Evolutionary conservation across 495 filamentous ascomycete species (phyloP).

Genomic region (Talaromyces liani): DNA sequence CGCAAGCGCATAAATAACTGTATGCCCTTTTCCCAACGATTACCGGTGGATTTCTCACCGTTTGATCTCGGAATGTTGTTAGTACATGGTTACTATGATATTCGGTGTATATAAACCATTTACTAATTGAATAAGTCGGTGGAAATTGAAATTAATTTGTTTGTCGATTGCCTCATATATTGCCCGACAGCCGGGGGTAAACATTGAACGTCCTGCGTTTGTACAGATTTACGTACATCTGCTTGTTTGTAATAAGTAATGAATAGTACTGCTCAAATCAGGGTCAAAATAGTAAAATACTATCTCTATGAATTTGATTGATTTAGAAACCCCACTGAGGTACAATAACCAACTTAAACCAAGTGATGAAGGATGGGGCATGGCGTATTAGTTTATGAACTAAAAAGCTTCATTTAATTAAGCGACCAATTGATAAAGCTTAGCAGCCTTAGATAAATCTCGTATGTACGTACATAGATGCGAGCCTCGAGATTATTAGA

Average conservation of each 20-base stretch:
- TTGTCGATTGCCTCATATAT: not conserved
- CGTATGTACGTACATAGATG: not conserved
- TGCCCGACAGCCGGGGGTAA: not conserved
- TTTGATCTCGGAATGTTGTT: too few relatives aligned
- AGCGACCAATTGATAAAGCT: not conserved
- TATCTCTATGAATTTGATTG: not conserved
- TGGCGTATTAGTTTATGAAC: not conserved
- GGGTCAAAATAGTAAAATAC: not conserved
- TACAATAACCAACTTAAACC: not conserved
- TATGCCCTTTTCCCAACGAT: not conserved
- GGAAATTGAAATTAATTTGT: not conserved
- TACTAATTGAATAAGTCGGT: not conserved
- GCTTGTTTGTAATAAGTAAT: too few relatives aligned
- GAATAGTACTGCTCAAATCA: not conserved
- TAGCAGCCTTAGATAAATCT: not conserved
- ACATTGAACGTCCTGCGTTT: not conserved
- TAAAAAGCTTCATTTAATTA: constrained; percentile 1
- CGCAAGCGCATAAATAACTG: not conserved
- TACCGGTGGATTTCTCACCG: not conserved
- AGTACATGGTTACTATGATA: too few relatives aligned
- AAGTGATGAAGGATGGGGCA: not conserved
- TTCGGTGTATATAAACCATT: not conserved
- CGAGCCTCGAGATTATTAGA: not conserved
- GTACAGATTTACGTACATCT: too few relatives aligned
- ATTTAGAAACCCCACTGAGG: not conserved